Percentiles rank a stretch among this genome's conserved stretches.
phyloP scores from a whole-genome alignment of 108 stramenopile genomes.

The Aureococcus anophagefferens region DNA sequence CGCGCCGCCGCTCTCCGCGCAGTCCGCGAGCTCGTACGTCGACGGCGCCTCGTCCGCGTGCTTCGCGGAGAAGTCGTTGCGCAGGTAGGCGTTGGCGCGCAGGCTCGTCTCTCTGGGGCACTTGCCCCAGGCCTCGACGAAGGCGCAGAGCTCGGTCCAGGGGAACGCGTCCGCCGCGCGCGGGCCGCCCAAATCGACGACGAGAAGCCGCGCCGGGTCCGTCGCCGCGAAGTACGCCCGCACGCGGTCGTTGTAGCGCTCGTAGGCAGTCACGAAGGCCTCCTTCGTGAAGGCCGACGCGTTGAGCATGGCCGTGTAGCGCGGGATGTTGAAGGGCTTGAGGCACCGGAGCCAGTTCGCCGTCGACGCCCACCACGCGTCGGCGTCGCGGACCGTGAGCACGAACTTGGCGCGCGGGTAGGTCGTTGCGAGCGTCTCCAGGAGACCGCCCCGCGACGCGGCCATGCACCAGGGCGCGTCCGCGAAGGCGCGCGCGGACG shows the following conservation, averaged over 20 bases:
- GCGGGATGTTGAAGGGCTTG: background rate
- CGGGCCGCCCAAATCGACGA: background rate
- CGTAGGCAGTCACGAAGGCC: background rate
- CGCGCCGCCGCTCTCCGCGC: no score
- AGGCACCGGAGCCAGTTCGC: background rate
- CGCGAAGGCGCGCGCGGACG: background rate
- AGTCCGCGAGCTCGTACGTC: no score
- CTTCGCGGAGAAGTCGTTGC: no score
- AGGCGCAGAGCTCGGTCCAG: background rate
- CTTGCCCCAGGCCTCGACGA: background rate
- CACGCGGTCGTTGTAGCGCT: background rate
- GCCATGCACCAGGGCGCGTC: conserved; percentile 1
- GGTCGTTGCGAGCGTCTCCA: background rate
- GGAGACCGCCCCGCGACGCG: background rate
- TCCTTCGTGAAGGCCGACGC: background rate
- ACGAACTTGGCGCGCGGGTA: background rate
- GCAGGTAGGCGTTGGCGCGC: no score
- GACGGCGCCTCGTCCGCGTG: no score
- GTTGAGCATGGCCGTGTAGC: background rate
- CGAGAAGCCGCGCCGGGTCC: background rate
- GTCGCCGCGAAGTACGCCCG: background rate
- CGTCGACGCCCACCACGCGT: background rate
- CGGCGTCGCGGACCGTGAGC: background rate
- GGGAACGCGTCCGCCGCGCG: background rate
- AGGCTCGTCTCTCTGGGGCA: no score